Percentiles rank a stretch among this genome's conserved stretches.
phyloP scores from a whole-genome alignment of 345 rosid genomes.

The Fremontodendron californicum region DNA sequence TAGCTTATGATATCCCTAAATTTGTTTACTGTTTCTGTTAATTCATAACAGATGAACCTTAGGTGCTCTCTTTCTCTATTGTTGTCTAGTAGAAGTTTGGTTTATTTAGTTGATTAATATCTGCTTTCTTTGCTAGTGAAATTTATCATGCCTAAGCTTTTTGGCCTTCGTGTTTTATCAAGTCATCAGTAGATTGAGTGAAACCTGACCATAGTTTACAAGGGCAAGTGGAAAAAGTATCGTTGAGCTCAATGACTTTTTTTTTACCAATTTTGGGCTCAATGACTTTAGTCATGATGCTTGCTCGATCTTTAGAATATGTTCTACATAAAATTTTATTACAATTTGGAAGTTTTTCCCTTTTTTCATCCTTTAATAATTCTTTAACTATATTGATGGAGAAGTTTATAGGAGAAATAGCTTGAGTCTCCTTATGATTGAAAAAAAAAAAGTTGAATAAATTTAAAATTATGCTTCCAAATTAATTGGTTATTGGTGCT shows the following conservation, averaged over 20 bases:
- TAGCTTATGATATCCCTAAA: neutral
- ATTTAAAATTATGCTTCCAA: neutral
- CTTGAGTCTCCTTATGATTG: neutral
- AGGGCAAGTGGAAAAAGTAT: neutral
- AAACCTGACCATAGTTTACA: neutral
- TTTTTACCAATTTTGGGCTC: neutral
- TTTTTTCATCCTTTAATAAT: neutral
- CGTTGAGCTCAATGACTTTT: neutral
- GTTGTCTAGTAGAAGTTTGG: neutral
- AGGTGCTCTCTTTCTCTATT: neutral
- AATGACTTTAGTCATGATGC: neutral
- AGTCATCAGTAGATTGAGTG: conserved; percentile 5
- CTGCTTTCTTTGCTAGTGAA: neutral
- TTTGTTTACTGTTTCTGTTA: neutral
- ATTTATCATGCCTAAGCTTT: neutral
- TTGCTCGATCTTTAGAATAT: neutral
- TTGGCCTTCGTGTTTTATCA: neutral
- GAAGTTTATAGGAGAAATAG: neutral
- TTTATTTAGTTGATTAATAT: neutral
- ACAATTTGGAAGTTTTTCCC: neutral
- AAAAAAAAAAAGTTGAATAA: too few relatives aligned
- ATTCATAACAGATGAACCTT: neutral
- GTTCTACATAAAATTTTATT: neutral
- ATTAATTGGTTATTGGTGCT: neutral
- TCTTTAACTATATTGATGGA: neutral